Base-by-base conservation (phyloP, 2,329 filamentous ascomycete species). In the Colletotrichum godetiae region DNA sequence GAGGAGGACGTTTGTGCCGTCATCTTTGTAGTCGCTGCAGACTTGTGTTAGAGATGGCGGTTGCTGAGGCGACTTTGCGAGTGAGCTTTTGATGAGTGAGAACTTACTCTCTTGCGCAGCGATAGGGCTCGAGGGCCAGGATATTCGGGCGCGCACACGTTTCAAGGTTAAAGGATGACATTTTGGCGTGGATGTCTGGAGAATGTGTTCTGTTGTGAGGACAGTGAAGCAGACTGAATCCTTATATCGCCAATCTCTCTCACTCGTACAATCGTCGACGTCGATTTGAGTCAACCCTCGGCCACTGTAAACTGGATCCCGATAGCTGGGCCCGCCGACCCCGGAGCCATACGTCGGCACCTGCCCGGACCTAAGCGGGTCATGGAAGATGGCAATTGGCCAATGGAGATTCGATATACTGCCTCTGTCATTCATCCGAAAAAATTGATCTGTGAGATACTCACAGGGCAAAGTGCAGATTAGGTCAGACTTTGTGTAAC, bases 1-100 rank as follows among this genome's bases (percentile, higher is more conserved):
- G 76, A 99, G 93, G 65, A 99, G 92, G 79, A 98, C 92, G 80
- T 98, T 98, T 72, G 92, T 96, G 77, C 97, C 97, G 81, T 99
- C 94, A 82, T 99, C 96, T 86, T 99, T 98, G 90, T 99, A 98
- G 89, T 99, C 97, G 86, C 95, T 97, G 80, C 63, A 60, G 79
- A 76, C 79, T 77, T 80, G 76, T 62, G 67, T 37, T 2, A 67
- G 33, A 27, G 37, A 52, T 5, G 12, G 35, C 11, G 5, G 42
- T 57, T 53, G n/a, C n/a, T n/a, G n/a, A n/a, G n/a, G n/a, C n/a
- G n/a, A n/a, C n/a, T n/a, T n/a, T n/a, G 22, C 24, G 49, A 60
- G 37, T 64, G 59, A 58, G 68, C 24, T 67, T 29, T 46, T 37
- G 13, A 13, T 22, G 49, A 61, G 35, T 12, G 19, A 31, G 4